Percentiles rank a stretch among this genome's conserved stretches.
These are phyloP conservation scores for Metrosideros polymorpha DNA, from an alignment of 441 rosid genomes.

Conservation along the genomic window DNA sequence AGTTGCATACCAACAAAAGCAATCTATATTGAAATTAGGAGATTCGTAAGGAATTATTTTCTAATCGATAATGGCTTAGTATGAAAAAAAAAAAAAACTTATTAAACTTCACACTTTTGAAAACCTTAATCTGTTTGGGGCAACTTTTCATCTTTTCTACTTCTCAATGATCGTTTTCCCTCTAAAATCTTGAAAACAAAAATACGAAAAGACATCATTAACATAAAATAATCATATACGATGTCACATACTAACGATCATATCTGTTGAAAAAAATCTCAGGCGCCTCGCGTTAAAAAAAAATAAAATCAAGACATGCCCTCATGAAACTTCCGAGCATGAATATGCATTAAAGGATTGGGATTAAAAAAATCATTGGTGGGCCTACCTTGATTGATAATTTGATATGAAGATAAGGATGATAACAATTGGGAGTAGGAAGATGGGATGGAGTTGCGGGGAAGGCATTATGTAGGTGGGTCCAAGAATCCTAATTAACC, in stretches of 20 bases:
- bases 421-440: not conserved
- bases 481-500: not conserved
- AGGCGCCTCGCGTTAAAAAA: not conserved
- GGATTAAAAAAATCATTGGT: not conserved
- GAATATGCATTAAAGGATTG: not conserved
- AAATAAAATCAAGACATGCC: not conserved
- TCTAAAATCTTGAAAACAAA: not conserved
- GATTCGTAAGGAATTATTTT: not conserved
- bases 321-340: not conserved
- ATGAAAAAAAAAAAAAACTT: not conserved
- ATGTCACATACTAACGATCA: not conserved
- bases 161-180: not conserved
- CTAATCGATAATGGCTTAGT: not conserved
- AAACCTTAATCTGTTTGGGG: not conserved
- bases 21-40: not conserved
- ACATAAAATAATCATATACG: not conserved
- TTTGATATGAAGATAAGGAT: not conserved
- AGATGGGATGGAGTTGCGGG: not conserved
- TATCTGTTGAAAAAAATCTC: not conserved
- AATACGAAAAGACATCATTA: not conserved
- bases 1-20: not conserved
- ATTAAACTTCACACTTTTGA: not conserved
- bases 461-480: not conserved
- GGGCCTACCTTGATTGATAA: not conserved
- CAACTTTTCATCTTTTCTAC: not conserved